Percentiles rank a stretch among this genome's conserved stretches.
Conservation (phyloP, 1,139 yeast species). For the Barnettozyma hawaiiensis region DNA sequence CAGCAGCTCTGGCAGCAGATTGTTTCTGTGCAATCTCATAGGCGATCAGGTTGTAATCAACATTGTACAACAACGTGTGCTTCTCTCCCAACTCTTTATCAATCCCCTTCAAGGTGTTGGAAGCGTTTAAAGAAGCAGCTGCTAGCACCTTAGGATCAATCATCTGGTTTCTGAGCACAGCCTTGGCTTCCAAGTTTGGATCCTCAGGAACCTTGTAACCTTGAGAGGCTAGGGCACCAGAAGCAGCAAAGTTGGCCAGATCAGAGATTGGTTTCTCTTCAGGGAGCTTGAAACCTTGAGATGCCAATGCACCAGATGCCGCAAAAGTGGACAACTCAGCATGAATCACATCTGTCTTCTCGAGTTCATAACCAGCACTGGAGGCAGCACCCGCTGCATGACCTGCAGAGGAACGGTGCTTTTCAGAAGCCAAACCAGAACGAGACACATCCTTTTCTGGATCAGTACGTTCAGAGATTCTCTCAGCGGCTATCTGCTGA, state of each 20-base stretch:
- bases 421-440: constrained; percentile 40
- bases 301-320: constrained; percentile 34
- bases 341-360: constrained; percentile 11
- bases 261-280: constrained; percentile 18
- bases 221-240: constrained; percentile 35
- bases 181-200: constrained; percentile 21
- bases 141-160: constrained; percentile 54
- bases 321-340: constrained; percentile 27
- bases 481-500: constrained; percentile 17
- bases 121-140: constrained; percentile 57
- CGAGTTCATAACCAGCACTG: background rate
- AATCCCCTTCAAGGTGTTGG: constrained; percentile 40
- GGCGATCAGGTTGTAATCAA: constrained; percentile 43
- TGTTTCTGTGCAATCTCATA: constrained; percentile 58
- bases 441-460: constrained; percentile 37
- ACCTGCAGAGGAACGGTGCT: constrained; percentile 3
- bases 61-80: constrained; percentile 30
- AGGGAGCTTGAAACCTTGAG: constrained; percentile 26
- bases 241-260: constrained; percentile 29
- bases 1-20: constrained; percentile 25
- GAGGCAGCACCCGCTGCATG: background rate
- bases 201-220: constrained; percentile 24
- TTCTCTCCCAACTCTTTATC: constrained; percentile 35
- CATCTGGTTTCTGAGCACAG: constrained; percentile 30
- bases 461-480: constrained; percentile 34